phyloP scores from a whole-genome alignment of 768 basidiomycete species.

The Podaxis pistillaris region DNA sequence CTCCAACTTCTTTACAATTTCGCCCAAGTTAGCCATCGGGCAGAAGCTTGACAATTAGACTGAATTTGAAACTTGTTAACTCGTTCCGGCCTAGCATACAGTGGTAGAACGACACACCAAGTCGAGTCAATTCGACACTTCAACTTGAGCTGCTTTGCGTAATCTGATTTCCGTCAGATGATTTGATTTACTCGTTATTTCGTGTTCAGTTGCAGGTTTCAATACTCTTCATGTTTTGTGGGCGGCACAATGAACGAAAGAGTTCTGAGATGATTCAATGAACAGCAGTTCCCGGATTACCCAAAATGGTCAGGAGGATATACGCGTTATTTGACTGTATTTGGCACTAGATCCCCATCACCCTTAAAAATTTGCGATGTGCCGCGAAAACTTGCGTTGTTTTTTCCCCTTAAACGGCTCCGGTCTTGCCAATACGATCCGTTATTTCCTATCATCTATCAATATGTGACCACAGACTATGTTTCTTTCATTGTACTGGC shows the following conservation, averaged over 20 bases:
- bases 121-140: neutral
- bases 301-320: neutral
- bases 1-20: conserved; percentile 49
- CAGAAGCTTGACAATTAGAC: neutral
- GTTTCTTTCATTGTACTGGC: conserved; percentile 34
- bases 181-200: too few species aligned
- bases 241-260: too few species aligned
- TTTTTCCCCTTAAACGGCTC: neutral
- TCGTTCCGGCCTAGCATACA: too few species aligned
- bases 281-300: neutral
- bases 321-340: conserved; percentile 24
- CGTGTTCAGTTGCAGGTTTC: neutral
- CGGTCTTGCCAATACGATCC: neutral
- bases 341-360: conserved; percentile 13
- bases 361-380: neutral
- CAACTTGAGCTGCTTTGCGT: neutral
- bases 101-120: neutral
- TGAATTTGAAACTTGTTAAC: neutral
- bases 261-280: neutral
- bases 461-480: neutral
- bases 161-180: neutral
- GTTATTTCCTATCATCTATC: neutral
- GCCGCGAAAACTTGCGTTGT: neutral
- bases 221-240: neutral
- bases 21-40: conserved; percentile 36